Evolutionary conservation across 1,284 basidiomycete species (phyloP).

Genomic region (Cryptococcus sp.): DNA sequence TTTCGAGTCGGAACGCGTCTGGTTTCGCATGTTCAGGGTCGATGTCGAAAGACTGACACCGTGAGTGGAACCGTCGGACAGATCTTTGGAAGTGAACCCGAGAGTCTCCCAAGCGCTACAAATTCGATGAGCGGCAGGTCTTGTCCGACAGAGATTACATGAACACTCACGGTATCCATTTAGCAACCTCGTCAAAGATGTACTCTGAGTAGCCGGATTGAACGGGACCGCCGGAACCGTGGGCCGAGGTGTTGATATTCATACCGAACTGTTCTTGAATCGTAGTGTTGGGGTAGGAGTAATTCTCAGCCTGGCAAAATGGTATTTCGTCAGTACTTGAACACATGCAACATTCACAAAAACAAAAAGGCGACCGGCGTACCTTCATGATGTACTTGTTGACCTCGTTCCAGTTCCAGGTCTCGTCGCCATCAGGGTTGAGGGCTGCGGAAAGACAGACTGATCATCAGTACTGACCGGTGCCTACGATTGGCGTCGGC

Average conservation of each 20-base stretch:
- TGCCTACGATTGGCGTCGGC: not conserved
- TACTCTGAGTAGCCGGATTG: constrained; percentile 51
- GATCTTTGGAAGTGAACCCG: constrained; percentile 58
- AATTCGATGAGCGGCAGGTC: not conserved
- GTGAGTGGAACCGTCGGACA: constrained; percentile 34
- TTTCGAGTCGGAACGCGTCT: constrained; percentile 68
- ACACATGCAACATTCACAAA: not conserved
- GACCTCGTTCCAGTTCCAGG: constrained; percentile 51
- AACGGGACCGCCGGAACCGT: constrained; percentile 58
- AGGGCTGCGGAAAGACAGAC: constrained; percentile 25
- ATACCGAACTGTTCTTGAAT: constrained; percentile 47
- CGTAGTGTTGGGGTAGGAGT: constrained; percentile 50
- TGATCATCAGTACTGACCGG: not conserved
- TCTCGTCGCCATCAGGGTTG: constrained; percentile 43
- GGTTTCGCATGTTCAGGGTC: constrained; percentile 65
- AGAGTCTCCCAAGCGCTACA: constrained; percentile 50
- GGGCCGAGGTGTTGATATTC: constrained; percentile 50
- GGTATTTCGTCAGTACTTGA: not conserved
- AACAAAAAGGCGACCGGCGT: constrained; percentile 4
- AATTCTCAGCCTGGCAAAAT: constrained; percentile 51
- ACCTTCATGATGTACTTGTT: constrained; percentile 52
- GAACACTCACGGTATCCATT: constrained; percentile 58
- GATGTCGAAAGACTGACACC: constrained; percentile 60
- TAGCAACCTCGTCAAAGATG: constrained; percentile 58
- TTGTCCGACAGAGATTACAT: not conserved